A percentile compares a stretch with the other conserved stretches of the same genome.
These are phyloP conservation scores for Moesziomyces globuligerus DNA, from an alignment of 1,284 basidiomycete species.

Conservation along the genomic window DNA sequence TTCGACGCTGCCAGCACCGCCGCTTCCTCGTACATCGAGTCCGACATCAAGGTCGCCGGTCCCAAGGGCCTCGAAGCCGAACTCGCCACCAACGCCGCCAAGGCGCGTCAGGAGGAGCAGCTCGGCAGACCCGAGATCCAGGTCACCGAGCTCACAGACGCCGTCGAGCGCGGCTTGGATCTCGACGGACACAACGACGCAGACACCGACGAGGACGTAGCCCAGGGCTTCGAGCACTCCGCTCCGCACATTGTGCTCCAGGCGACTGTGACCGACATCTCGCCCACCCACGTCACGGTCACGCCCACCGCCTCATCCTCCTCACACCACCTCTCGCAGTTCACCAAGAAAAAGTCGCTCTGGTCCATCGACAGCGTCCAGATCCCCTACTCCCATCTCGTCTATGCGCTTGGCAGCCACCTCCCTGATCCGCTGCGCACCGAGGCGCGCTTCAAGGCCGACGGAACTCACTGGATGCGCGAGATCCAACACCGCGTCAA, in stretches of 20 bases:
- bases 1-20: slow-evolving; percentile 30
- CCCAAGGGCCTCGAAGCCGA: slow-evolving; percentile 38
- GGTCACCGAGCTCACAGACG: slow-evolving; percentile 42
- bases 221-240: slow-evolving; percentile 50
- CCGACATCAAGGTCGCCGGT: slow-evolving; percentile 34
- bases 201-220: slow-evolving; percentile 25
- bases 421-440: slow-evolving; percentile 64
- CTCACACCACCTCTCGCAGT: slow-evolving; percentile 31
- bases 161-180: slow-evolving; percentile 35
- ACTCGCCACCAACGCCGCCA: slow-evolving; percentile 24
- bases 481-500: slow-evolving; percentile 54
- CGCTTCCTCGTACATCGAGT: slow-evolving; percentile 38
- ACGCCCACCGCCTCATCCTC: slow-evolving; percentile 34
- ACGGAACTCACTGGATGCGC: slow-evolving; percentile 61
- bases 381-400: slow-evolving; percentile 65
- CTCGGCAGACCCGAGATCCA: slow-evolving; percentile 52
- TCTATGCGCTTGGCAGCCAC: slow-evolving; percentile 66
- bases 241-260: slow-evolving; percentile 62
- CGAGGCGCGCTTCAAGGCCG: slow-evolving; percentile 57
- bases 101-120: slow-evolving; percentile 39
- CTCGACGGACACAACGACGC: slow-evolving; percentile 22
- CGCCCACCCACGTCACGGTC: slow-evolving; percentile 56
- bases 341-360: slow-evolving; percentile 48
- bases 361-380: slow-evolving; percentile 63
- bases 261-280: slow-evolving; percentile 59